These are phyloP conservation scores for Chenopodium quinoa DNA, from an alignment of 148 eudicot genomes.

Conservation along the genomic window DNA sequence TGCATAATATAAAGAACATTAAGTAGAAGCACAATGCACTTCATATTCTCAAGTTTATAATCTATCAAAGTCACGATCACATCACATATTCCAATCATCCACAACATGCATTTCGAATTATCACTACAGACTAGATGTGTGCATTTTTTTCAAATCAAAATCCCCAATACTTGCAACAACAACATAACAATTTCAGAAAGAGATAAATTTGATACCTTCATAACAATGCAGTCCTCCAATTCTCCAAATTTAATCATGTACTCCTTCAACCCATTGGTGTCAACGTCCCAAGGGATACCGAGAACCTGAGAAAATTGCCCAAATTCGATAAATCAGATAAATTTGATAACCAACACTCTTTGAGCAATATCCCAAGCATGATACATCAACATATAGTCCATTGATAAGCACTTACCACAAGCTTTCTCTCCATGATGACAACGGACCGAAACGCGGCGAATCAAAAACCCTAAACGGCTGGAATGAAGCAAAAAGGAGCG, in stretches of 20 bases:
- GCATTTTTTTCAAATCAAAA: no score
- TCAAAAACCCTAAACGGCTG: slow-evolving; percentile 16
- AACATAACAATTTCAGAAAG: not conserved
- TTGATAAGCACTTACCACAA: slow-evolving; percentile 61
- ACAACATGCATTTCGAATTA: no score
- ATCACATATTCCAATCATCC: no score
- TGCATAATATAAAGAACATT: no score
- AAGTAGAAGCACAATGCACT: no score
- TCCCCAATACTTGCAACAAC: no score
- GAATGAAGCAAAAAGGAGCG: slow-evolving; percentile 7
- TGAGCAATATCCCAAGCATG: no score
- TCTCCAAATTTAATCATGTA: slow-evolving; percentile 93
- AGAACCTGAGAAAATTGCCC: slow-evolving; percentile 50
- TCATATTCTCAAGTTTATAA: no score
- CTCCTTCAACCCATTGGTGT: slow-evolving; percentile 85
- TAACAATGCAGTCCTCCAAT: slow-evolving; percentile 91
- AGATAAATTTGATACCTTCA: slow-evolving; percentile 56
- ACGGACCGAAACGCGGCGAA: not conserved
- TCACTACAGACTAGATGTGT: no score
- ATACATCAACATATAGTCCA: not conserved
- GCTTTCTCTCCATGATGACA: slow-evolving; percentile 62
- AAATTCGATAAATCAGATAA: not conserved
- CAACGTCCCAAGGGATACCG: slow-evolving; percentile 98
- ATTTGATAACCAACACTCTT: not conserved
- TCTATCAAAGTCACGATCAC: no score